These are phyloP conservation scores for Bipolaris bicolor DNA, from an alignment of 2,329 filamentous ascomycete species.

Conservation along the genomic window DNA sequence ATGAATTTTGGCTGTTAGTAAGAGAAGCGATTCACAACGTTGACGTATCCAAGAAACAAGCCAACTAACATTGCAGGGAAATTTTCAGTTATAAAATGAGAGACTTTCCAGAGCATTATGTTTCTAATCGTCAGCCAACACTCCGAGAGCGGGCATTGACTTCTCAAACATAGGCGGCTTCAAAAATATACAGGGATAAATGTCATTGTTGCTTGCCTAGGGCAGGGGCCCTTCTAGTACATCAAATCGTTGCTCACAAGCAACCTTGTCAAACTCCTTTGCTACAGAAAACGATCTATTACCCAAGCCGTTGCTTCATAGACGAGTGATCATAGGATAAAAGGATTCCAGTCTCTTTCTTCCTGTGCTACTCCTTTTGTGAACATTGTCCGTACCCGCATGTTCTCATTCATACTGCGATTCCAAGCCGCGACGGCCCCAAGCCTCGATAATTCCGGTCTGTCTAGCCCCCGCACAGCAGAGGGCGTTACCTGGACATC, in stretches of 20 bases:
- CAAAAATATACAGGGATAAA: background rate
- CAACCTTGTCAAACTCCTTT: conserved; percentile 19
- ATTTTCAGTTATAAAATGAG: background rate
- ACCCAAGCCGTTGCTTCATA: conserved; percentile 25
- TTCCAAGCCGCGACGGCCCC: conserved; percentile 42
- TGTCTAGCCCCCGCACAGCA: conserved; percentile 15
- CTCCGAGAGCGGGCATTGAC: too few species aligned
- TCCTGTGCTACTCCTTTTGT: conserved; percentile 26
- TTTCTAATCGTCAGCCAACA: background rate
- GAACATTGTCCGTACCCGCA: conserved; percentile 27
- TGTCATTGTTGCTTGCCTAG: conserved; percentile 11
- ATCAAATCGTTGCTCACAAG: conserved; percentile 16
- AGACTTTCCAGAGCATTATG: too few species aligned
- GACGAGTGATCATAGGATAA: conserved; percentile 31
- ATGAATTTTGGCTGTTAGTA: too few species aligned
- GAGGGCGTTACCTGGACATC: conserved; percentile 12
- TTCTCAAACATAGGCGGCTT: background rate
- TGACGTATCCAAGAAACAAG: background rate
- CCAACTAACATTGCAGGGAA: background rate
- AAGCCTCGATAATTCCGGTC: conserved; percentile 18
- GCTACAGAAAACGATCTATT: conserved; percentile 21
- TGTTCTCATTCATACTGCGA: conserved; percentile 29
- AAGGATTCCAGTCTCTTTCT: conserved; percentile 34
- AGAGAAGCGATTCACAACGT: too few species aligned
- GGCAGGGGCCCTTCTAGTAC: conserved; percentile 10